Percentiles rank a stretch among this genome's conserved stretches.
Conservation (phyloP, 2,329 filamentous ascomycete genomes). For the Thelonectria discophora region DNA sequence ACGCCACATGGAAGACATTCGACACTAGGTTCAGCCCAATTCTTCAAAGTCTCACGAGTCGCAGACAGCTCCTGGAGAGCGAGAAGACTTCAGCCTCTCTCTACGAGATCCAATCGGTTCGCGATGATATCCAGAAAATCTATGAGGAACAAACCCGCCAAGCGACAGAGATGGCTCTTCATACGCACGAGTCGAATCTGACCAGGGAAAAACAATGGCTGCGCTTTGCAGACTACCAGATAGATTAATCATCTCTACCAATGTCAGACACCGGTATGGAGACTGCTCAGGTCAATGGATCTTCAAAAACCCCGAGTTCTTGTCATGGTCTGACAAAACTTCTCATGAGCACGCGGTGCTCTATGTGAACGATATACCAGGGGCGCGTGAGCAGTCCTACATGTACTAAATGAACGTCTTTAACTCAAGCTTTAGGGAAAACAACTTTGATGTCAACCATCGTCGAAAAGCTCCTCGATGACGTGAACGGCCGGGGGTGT, state of each 20-base stretch:
- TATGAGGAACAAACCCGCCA: background rate
- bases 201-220: slow-evolving; percentile 11
- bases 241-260: slow-evolving; percentile 1
- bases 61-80: slow-evolving; percentile 6
- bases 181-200: slow-evolving; percentile 4
- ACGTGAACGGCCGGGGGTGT: too few species aligned
- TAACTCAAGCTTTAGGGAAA: slow-evolving; percentile 15
- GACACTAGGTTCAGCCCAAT: slow-evolving; percentile 13
- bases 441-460: slow-evolving; percentile 22
- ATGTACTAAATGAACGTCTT: background rate
- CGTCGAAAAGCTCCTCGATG: slow-evolving; percentile 1
- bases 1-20: slow-evolving; percentile 22
- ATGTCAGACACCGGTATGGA: background rate
- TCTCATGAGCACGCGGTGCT: background rate
- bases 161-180: background rate
- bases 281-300: slow-evolving; percentile 18
- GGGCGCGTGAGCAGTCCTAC: slow-evolving; percentile 14
- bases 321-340: background rate
- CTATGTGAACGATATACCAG: slow-evolving; percentile 25
- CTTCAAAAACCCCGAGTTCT: slow-evolving; percentile 8
- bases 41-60: slow-evolving; percentile 5
- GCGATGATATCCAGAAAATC: background rate
- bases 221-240: slow-evolving; percentile 1
- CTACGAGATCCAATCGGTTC: background rate
- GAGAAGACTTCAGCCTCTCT: slow-evolving; percentile 7